Conservation (phyloP, 192 early-diverging fungal species). For the Gigaspora rosea region DNA sequence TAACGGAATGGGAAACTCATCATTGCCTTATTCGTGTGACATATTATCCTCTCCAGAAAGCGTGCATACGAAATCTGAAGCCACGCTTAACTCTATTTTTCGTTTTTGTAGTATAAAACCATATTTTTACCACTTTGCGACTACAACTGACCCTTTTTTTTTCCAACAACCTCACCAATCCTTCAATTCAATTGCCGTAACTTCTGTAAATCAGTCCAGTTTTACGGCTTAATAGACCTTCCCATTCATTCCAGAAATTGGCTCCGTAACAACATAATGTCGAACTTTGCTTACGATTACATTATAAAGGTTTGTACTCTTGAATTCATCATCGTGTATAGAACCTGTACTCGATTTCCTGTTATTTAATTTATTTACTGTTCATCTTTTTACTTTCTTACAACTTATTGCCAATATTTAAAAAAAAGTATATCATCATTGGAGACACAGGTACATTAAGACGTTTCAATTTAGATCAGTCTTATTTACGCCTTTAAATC, state of each 20-base stretch:
- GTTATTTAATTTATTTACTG: not conserved
- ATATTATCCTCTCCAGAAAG: too few species aligned
- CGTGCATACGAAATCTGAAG: too few species aligned
- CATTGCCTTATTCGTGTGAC: too few species aligned
- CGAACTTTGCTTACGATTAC: constrained; percentile 59
- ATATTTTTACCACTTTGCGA: too few species aligned
- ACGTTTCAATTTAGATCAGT: not conserved
- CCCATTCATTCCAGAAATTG: constrained; percentile 3
- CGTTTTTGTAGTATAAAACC: too few species aligned
- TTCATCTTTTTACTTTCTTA: not conserved
- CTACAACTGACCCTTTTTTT: not conserved
- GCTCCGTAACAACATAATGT: constrained; percentile 31
- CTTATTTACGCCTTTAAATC: not conserved
- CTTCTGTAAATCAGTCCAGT: not conserved
- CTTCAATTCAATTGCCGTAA: constrained; percentile 1
- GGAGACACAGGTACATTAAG: constrained; percentile 69
- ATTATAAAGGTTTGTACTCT: constrained; percentile 56
- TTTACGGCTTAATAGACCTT: not conserved
- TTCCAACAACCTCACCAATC: constrained; percentile 2
- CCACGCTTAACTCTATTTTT: too few species aligned
- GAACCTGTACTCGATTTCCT: not conserved
- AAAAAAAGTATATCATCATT: constrained; percentile 76
- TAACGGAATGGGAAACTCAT: not conserved
- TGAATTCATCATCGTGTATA: not conserved
- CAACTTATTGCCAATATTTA: not conserved